Evolutionary conservation across 2,329 filamentous ascomycete genomes (phyloP), one percentile per base, ranked within the genome.

Genomic region (Phoma sp.): DNA sequence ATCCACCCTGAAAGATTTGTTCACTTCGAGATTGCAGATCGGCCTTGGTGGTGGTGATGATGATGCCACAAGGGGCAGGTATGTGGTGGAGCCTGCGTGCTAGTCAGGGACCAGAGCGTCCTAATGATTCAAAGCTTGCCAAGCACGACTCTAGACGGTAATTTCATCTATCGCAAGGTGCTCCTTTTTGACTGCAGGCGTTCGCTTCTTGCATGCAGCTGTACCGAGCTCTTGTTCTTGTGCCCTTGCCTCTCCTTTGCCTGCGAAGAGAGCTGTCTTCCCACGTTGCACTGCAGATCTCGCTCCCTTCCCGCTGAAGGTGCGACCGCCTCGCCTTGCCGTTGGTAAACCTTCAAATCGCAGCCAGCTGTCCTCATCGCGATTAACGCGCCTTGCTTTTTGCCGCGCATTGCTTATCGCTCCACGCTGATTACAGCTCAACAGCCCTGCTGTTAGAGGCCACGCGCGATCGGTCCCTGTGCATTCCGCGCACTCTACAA

Each of bases 281-380:
- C 46, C 58, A 62, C 59, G 60, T 68, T 60, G 43, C 62, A 67
- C 64, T 35, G 61, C 61, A 58, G 61, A 51, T 55, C 40, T 58
- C 54, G 43, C 57, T 61, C 60, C 58, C 60, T 62, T 56, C 57
- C 57, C 55, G 49, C 45, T 40, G 44, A 38, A 54, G 55, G 65
- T 65, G 62, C 54, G 53, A 65, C 65, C 54, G 51, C 55, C 62
- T 62, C 55, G 62, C 64, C 49, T 49, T 55, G 56, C 54, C 55
- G 58, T 48, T 47, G 37, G 58, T 59, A 43, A 58, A 60, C 45
- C 52, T 58, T 55, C 60, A 61, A 22, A 48, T 57, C 54, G 57
- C 55, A 50, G 66, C 67, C 67, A 70, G 64, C 60, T 71, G 68
- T 61, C 66, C 66, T 67, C 55, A 62, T 58, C 56, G 53, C 45